Percentiles rank a stretch among this genome's conserved stretches.
Evolutionary conservation across 2,329 filamentous ascomycete species (phyloP).

Genomic region (Coleophoma crateriformis): DNA sequence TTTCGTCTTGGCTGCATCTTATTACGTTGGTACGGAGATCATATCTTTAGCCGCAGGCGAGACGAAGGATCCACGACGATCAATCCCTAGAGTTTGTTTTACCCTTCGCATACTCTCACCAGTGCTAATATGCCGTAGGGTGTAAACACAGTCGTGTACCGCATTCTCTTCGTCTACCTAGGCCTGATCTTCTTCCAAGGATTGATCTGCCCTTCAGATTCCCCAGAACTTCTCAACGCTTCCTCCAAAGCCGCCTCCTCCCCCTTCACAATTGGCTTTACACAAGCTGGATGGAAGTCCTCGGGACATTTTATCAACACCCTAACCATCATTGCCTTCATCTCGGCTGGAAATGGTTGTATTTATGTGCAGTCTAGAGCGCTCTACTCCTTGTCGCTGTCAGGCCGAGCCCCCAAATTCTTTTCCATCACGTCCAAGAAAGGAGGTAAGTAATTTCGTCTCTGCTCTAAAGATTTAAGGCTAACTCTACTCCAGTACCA

Average conservation of each 20-base stretch:
- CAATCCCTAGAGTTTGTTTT: conserved; percentile 13
- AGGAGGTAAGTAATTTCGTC: conserved; percentile 26
- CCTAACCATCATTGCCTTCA: conserved; percentile 45
- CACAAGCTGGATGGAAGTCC: conserved; percentile 45
- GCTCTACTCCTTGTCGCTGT: conserved; percentile 47
- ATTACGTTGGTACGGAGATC: conserved; percentile 20
- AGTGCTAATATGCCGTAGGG: conserved; percentile 5
- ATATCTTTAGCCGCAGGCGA: conserved; percentile 18
- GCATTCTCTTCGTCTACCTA: conserved; percentile 35
- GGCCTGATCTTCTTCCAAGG: conserved; percentile 45
- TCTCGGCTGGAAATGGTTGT: conserved; percentile 44
- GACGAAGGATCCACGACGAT: conserved; percentile 39
- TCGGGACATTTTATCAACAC: conserved; percentile 50
- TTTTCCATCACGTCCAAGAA: conserved; percentile 43
- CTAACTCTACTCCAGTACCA: conserved; percentile 29
- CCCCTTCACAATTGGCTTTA: conserved; percentile 44
- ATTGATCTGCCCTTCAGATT: conserved; percentile 47
- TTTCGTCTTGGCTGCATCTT: conserved; percentile 15
- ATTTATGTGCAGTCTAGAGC: conserved; percentile 51
- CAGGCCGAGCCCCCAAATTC: conserved; percentile 44
- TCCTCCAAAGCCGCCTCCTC: conserved; percentile 41
- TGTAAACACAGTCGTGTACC: conserved; percentile 17
- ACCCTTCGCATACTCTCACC: neutral
- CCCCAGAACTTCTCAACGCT: conserved; percentile 40
- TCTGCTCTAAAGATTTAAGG: too few species aligned